Evolutionary conservation across 2,329 filamentous ascomycete species (phyloP).

Genomic region (Pyrenophora seminiperda): DNA sequence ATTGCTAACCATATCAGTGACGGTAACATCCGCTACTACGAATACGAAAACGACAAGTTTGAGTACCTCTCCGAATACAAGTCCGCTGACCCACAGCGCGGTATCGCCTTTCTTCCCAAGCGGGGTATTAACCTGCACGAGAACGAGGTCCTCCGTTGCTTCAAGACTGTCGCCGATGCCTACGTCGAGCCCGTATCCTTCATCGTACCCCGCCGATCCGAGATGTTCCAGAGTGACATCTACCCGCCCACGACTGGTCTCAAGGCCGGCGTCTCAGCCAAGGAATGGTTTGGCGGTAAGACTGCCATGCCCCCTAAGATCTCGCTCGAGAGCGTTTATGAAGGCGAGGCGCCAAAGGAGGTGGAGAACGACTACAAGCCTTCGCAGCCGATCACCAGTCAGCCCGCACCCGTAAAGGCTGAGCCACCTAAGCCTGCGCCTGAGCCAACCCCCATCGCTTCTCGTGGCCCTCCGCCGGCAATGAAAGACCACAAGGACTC

Average conservation of each 20-base stretch:
- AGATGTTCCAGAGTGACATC: conserved; percentile 96
- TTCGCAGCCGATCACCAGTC: conserved; percentile 45
- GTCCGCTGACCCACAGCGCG: conserved; percentile 91
- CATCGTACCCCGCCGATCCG: conserved; percentile 89
- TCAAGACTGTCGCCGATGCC: conserved; percentile 93
- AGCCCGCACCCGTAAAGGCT: conserved; percentile 57
- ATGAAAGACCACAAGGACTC: conserved; percentile 86
- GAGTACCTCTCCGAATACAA: conserved; percentile 97
- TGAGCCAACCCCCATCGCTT: conserved; percentile 53
- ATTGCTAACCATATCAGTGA: conserved; percentile 63
- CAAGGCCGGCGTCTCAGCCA: conserved; percentile 77
- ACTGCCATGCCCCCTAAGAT: conserved; percentile 86
- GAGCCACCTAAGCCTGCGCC: conserved; percentile 56
- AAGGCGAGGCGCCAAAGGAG: conserved; percentile 79
- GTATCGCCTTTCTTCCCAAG: conserved; percentile 91
- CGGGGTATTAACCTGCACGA: conserved; percentile 95
- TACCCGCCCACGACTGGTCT: conserved; percentile 83
- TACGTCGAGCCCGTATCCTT: conserved; percentile 98
- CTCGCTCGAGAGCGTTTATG: conserved; percentile 88
- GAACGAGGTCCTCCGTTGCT: conserved; percentile 88
- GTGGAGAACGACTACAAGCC: conserved; percentile 72
- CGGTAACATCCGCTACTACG: conserved; percentile 98
- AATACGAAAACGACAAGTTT: conserved; percentile 98
- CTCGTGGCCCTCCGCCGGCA: conserved; percentile 65
- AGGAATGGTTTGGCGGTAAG: conserved; percentile 88